A percentile compares a stretch with the other conserved stretches of the same genome.
These are phyloP conservation scores for Phytophthora pisi DNA, from an alignment of 352 stramenopile species.

Conservation along the genomic window DNA sequence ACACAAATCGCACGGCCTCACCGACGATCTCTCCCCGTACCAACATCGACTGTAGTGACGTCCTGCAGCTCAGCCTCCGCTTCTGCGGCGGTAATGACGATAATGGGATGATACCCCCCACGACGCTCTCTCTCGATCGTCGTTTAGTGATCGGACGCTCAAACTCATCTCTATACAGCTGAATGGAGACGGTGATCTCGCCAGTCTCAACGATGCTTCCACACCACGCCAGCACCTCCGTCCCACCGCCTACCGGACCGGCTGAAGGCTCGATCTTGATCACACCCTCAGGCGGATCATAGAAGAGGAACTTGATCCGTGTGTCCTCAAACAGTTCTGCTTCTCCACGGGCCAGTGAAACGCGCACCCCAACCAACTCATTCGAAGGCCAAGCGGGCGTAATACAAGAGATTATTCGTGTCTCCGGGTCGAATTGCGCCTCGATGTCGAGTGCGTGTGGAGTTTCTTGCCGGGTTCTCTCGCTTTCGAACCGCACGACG, in stretches of 20 bases:
- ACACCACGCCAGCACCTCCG: slow-evolving; percentile 58
- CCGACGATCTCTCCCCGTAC: slow-evolving; percentile 67
- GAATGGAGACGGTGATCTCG: slow-evolving; percentile 64
- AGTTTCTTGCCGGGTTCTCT: slow-evolving; percentile 17
- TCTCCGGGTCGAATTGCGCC: slow-evolving; percentile 45
- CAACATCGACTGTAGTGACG: slow-evolving; percentile 16
- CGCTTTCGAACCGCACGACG: slow-evolving; percentile 54
- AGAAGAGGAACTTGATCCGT: slow-evolving; percentile 69
- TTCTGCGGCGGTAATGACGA: not conserved
- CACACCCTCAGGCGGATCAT: slow-evolving; percentile 66
- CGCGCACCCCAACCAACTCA: slow-evolving; percentile 51
- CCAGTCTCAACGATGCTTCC: slow-evolving; percentile 73
- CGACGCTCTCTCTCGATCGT: not conserved
- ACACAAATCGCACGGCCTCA: slow-evolving; percentile 60
- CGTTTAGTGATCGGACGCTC: slow-evolving; percentile 8
- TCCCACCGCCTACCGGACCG: slow-evolving; percentile 59
- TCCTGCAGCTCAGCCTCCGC: slow-evolving; percentile 1
- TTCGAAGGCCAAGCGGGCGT: slow-evolving; percentile 63
- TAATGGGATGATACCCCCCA: not conserved
- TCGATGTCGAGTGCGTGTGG: slow-evolving; percentile 33
- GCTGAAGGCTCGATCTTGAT: slow-evolving; percentile 67
- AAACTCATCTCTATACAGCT: slow-evolving; percentile 16
- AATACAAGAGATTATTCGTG: slow-evolving; percentile 40
- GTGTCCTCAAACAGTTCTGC: slow-evolving; percentile 50
- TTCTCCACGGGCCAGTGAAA: slow-evolving; percentile 34